Base-by-base conservation (phyloP, 1,139 yeast species). In the Chernovozyma sophiae-reginae region DNA sequence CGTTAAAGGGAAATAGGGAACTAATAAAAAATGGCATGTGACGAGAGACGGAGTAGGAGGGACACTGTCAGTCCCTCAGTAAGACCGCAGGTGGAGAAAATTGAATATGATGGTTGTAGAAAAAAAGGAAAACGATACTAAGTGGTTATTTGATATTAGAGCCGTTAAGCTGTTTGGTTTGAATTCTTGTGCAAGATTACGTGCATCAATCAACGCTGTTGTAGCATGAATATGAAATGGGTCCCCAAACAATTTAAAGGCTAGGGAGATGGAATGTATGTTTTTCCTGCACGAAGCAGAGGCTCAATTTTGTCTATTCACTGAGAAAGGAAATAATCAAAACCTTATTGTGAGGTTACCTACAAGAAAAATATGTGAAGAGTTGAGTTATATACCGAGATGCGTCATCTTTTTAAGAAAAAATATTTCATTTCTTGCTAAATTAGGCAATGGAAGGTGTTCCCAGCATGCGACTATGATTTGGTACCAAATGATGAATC, bases 381-480 rank as follows among this genome's bases (percentile, higher is more conserved):
- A 7, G 6, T 15, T 14, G 6, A 14, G 10, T 26, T 6, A 14
- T 26, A 10, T 15, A 16, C 30, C 6, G 30, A 10, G 10, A 14
- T 16, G 30, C 18, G 30, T 15, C 18, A 15, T 14, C 10, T 26
- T 14, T 6, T 10, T 14, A 6, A 10, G 10, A 20, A 20, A 20
- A 20, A 7, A 7, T 20, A 20, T 10, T 20, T 20, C 23, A 6
- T 20, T 10, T 7, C 34, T 32, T 33, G n/a, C 36, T 32, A 12
- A 14, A 22, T 33, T 33, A 33, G 36, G 36, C 36, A 33, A 28
- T 8, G 15, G 27, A 12, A 13, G n/a, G 15, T 5, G 14, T 8
- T 5, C n/a, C 12, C 6, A 10, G 23, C 23, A 20, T 7, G 23
- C 6, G 23, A n/a, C n/a, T n/a, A n/a, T n/a, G 23, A 10, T 20